These are phyloP conservation scores for Sodiomyces alkalinus DNA, from an alignment of 2,329 filamentous ascomycete genomes.

Conservation along the genomic window DNA sequence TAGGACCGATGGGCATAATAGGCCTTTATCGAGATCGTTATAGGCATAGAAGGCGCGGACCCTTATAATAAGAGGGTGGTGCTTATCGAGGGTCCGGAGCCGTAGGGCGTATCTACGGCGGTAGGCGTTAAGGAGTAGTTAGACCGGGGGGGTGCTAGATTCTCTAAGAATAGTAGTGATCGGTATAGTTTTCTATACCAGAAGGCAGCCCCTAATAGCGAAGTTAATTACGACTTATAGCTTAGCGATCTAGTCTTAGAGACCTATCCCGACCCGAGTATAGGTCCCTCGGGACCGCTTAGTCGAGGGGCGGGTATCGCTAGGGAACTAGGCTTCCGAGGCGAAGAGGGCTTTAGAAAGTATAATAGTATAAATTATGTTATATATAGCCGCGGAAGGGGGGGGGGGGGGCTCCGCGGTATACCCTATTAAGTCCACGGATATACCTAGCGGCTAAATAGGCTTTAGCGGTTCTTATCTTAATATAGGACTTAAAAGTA, in stretches of 20 bases:
- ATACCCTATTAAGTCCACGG: constrained; percentile 3
- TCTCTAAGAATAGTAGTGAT: constrained; percentile 4
- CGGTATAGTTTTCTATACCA: constrained; percentile 5
- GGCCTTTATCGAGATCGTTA: constrained; percentile 2
- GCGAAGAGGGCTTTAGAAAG: constrained; percentile 4
- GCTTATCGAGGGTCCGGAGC: constrained; percentile 7
- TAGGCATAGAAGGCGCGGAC: too few relatives aligned
- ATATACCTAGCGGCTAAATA: constrained; percentile 4
- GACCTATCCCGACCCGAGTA: background rate
- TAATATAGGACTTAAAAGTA: constrained; percentile 7
- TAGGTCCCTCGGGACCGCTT: background rate
- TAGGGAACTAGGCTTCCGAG: constrained; percentile 4
- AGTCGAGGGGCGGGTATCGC: background rate
- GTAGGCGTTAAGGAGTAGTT: constrained; percentile 5
- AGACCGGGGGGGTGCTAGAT: constrained; percentile 3
- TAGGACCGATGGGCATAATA: background rate
- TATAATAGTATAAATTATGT: constrained; percentile 1
- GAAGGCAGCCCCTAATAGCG: constrained; percentile 3
- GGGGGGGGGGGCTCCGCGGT: constrained; percentile 2
- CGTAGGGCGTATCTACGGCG: constrained; percentile 6
- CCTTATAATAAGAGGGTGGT: constrained; percentile 9
- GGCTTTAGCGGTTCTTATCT: constrained; percentile 7
- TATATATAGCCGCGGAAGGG: too few relatives aligned
- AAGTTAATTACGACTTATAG: constrained; percentile 3
- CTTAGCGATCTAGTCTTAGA: constrained; percentile 1